Evolutionary conservation across 352 stramenopile species (phyloP).

Genomic region (Phytophthora melonis): DNA sequence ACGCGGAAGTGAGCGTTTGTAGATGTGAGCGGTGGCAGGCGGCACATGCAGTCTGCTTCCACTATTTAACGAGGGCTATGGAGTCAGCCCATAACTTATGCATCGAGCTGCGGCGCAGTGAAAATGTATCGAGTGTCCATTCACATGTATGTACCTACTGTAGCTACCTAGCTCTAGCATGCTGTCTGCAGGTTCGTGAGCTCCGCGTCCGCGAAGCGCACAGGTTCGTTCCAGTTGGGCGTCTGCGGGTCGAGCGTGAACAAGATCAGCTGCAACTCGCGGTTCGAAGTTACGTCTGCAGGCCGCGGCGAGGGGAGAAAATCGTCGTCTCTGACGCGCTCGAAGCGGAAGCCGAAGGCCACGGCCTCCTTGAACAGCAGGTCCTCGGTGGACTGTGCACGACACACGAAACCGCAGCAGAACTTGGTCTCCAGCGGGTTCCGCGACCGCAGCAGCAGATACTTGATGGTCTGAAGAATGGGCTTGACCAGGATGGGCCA

Average conservation of each 20-base stretch:
- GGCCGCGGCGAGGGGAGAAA: conserved; percentile 58
- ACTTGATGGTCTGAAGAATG: conserved; percentile 77
- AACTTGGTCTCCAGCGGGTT: conserved; percentile 54
- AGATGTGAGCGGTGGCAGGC: conserved; percentile 30
- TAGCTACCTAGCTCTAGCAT: conserved; percentile 41
- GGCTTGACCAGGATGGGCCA: conserved; percentile 76
- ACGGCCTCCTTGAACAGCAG: conserved; percentile 59
- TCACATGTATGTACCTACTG: not conserved
- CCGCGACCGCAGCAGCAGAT: conserved; percentile 52
- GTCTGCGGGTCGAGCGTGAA: conserved; percentile 51
- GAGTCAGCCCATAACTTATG: conserved; percentile 48
- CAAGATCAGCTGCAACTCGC: conserved; percentile 57
- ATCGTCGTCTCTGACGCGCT: conserved; percentile 38
- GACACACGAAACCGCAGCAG: conserved; percentile 72
- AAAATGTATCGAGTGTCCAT: not conserved
- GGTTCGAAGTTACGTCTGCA: conserved; percentile 48
- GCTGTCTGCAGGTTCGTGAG: conserved; percentile 57
- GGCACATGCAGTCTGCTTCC: conserved; percentile 21
- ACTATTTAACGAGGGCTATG: conserved; percentile 39
- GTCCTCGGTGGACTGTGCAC: conserved; percentile 61
- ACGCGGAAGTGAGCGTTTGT: conserved; percentile 22
- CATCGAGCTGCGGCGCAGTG: conserved; percentile 7
- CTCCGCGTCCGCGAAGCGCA: conserved; percentile 48
- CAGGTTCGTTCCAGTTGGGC: conserved; percentile 47
- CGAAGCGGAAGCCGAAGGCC: conserved; percentile 51